Percentiles rank a stretch among this genome's conserved stretches.
phyloP scores from a whole-genome alignment of 371 early-diverging fungal species.

The Lichtheimia corymbifera region DNA sequence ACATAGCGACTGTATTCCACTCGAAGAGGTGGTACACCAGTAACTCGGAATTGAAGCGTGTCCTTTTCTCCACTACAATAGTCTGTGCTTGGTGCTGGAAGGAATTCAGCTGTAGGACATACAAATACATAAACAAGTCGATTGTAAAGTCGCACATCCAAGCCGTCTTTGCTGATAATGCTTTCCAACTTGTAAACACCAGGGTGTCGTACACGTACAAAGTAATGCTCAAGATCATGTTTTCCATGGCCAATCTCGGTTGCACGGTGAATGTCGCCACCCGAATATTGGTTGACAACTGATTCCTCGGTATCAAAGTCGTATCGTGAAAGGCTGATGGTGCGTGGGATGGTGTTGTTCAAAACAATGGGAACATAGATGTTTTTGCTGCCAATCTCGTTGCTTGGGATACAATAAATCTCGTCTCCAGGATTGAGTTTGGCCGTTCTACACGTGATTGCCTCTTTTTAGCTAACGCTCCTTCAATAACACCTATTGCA shows the following conservation, averaged over 20 bases:
- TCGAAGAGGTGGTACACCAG: conserved; percentile 45
- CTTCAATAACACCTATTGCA: not conserved
- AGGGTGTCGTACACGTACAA: conserved; percentile 32
- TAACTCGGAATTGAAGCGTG: conserved; percentile 29
- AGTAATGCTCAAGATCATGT: conserved; percentile 41
- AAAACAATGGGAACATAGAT: conserved; percentile 49
- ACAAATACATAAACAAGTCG: conserved; percentile 37
- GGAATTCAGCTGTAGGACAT: conserved; percentile 41
- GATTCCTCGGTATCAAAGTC: conserved; percentile 38
- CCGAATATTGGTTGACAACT: conserved; percentile 20
- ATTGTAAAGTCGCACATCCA: conserved; percentile 38
- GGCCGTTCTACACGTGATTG: conserved; percentile 36
- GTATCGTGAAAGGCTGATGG: conserved; percentile 35
- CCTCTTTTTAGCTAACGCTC: not conserved
- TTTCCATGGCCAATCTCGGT: conserved; percentile 41
- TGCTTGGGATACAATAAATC: conserved; percentile 41
- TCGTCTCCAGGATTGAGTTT: conserved; percentile 47
- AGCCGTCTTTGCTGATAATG: conserved; percentile 37
- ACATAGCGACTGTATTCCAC: conserved; percentile 32
- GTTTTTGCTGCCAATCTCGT: conserved; percentile 30
- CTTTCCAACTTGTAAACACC: conserved; percentile 44
- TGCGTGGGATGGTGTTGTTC: conserved; percentile 49
- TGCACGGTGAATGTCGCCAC: conserved; percentile 37
- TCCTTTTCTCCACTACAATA: conserved; percentile 43
- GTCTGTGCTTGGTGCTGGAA: conserved; percentile 17